Base-by-base conservation (phyloP, 2,329 filamentous ascomycete genomes). In the Coniochaeta hoffmannii region DNA sequence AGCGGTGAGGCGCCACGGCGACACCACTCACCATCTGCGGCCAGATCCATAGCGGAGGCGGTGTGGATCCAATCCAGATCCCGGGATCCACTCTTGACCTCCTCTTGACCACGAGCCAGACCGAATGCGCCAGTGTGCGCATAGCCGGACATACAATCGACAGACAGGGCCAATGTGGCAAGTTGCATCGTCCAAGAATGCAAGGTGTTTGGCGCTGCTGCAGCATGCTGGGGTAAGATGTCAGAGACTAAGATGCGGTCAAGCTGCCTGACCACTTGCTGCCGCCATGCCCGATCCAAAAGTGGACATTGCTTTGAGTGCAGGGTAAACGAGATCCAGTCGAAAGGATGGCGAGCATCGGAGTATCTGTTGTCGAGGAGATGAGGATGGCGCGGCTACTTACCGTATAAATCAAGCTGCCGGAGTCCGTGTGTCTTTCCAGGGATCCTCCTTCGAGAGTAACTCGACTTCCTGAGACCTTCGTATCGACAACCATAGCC, bases 191-290 rank as follows among this genome's bases (percentile, higher is more conserved):
- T 28, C 24, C 19, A 26, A 26, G 41, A 8, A 46, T 46, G 41
- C 41, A 46, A 46, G n/a, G 41, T 46, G 41, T 46, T 46, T 46
- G 41, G 41, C 22, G 15, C 41, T 46, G 41, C 41, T 46, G 41
- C 41, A 46, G 19, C 10, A 28, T 46, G 26, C 41, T 17, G 41
- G 41, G 14, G 41, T 19, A n/a, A 14, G 17, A 19, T 22, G 36
- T 41, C 36, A 19, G 36, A 41, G 12, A 46, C 41, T 46, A 46
- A 46, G 22, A 46, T 46, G 41, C 41, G 41, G 41, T 46, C 41
- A 46, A 46, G 41, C 41, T 46, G 41, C 41, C 41, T 46, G 22
- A 46, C 22, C 41, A 46, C 12, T 32, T 24, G 19, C 41, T 46
- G 41, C 41, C 41, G 41, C 41, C 41, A 12, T 28, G 41, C 41